Base-by-base conservation (phyloP, 192 early-diverging fungal genomes). In the Coemansia sp. region DNA sequence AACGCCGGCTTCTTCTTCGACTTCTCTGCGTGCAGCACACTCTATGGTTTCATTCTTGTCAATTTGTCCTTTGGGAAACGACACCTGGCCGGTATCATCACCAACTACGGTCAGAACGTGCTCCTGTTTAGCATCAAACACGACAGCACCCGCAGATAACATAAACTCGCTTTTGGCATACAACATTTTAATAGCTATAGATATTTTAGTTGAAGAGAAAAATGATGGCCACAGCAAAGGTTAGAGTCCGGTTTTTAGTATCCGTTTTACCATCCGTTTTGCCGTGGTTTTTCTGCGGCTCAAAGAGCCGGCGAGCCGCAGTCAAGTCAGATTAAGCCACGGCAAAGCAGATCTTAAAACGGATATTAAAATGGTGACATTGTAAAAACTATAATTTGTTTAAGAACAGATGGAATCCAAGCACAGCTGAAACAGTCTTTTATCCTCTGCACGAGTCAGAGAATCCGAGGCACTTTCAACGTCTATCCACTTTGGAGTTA, bases 61-160 rank as follows among this genome's bases (percentile, higher is more conserved):
- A 15, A 79, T 17, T 3, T 56, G 57, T 60, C 76, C 76, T 57
- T 79, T 79, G 22, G 76, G 76, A 39, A 79, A 79, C 12, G 55
- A 55, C 5, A 65, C 49, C 0, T 38, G 29, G 35, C 58, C 49
- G 4, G 41, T 24, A n/a, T 35, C 58, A 5, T 29, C 53, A 24
- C 45, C 39, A 50, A 73, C 58, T 10, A 79, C 39, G 9, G 67
- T 58, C 32, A 79, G 62, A 0, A 79, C 66, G 1, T 29, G 41
- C 35, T 56, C 32, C 22, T 35, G 37, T 11, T 48, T 24, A n/a
- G 24, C 17, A 29, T 70, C 68, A 48, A 79, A 79, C 2, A 79
- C 71, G 12, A 79, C 76, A 0, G 76, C 76, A 21, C 76, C 76
- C 19, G 76, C 76, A 11, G 76, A 79, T 35, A 73, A 64, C 49